Conservation (phyloP, 768 basidiomycete species). For the Pleurotus tuber-regium region DNA sequence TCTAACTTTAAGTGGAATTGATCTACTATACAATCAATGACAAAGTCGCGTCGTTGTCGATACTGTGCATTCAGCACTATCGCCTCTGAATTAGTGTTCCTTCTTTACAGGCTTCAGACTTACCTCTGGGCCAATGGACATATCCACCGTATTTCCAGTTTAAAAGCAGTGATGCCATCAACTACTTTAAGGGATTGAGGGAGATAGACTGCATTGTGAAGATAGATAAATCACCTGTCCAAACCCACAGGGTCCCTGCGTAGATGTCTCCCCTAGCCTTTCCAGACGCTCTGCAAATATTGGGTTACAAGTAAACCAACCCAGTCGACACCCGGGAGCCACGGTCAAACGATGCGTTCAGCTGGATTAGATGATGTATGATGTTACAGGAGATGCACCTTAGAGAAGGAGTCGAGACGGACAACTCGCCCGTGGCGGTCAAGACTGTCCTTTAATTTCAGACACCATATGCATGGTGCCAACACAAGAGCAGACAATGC, state of each 20-base stretch:
- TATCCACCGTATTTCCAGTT: conserved; percentile 74
- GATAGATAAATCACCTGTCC: conserved; percentile 42
- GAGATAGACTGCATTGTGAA: not conserved
- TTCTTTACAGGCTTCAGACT: too few relatives aligned
- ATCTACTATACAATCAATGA: conserved; percentile 62
- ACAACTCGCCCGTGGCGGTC: conserved; percentile 85
- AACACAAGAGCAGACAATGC: not conserved
- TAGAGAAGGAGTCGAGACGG: conserved; percentile 78
- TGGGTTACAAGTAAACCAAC: conserved; percentile 79
- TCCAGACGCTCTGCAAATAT: conserved; percentile 75
- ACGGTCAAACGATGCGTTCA: conserved; percentile 48
- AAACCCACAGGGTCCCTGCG: conserved; percentile 74
- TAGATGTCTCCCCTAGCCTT: conserved; percentile 63
- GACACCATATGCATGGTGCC: not conserved
- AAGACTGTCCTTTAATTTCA: conserved; percentile 31
- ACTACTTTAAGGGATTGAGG: conserved; percentile 29
- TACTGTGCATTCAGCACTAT: conserved; percentile 56
- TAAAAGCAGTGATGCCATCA: conserved; percentile 59
- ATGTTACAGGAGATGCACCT: conserved; percentile 36
- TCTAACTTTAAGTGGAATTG: conserved; percentile 55
- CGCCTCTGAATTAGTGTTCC: too few relatives aligned
- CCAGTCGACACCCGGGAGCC: conserved; percentile 73
- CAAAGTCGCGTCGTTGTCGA: conserved; percentile 52
- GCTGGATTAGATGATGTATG: not conserved
- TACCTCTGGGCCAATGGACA: conserved; percentile 75